Conservation (phyloP, 257 asterid species). For the Schizonepeta tenuifolia region DNA sequence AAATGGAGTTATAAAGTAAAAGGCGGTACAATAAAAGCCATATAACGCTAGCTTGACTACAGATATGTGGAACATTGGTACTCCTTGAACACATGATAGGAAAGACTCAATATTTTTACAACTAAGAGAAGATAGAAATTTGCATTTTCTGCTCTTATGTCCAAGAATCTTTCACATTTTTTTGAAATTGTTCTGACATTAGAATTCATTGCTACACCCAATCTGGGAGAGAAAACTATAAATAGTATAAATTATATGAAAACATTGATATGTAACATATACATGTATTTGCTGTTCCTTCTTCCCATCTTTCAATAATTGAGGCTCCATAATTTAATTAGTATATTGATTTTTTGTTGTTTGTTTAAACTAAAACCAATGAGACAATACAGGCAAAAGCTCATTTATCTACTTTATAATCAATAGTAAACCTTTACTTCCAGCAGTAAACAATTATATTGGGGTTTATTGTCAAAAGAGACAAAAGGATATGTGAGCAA, state of each 20-base stretch:
- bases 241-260: background rate
- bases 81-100: background rate
- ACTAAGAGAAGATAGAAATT: background rate
- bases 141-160: background rate
- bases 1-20: background rate
- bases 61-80: background rate
- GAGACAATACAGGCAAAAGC: slow-evolving; percentile 10
- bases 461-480: slow-evolving; percentile 13
- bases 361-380: slow-evolving; percentile 23
- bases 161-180: background rate
- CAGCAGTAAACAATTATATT: background rate
- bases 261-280: background rate
- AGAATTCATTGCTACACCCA: background rate
- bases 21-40: slow-evolving; percentile 3
- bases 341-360: background rate
- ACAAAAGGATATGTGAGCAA: slow-evolving; percentile 4
- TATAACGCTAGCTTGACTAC: too few relatives aligned
- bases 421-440: slow-evolving; percentile 7
- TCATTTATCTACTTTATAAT: slow-evolving; percentile 12
- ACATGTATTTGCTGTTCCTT: slow-evolving; percentile 2
- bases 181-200: background rate
- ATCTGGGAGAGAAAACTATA: slow-evolving; percentile 1
- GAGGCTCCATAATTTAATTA: background rate
- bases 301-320: slow-evolving; percentile 7
- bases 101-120: background rate